Evolutionary conservation across 768 basidiomycete species (phyloP), one percentile per base, ranked within the genome.

Genomic region (Tremella yokohamensis): DNA sequence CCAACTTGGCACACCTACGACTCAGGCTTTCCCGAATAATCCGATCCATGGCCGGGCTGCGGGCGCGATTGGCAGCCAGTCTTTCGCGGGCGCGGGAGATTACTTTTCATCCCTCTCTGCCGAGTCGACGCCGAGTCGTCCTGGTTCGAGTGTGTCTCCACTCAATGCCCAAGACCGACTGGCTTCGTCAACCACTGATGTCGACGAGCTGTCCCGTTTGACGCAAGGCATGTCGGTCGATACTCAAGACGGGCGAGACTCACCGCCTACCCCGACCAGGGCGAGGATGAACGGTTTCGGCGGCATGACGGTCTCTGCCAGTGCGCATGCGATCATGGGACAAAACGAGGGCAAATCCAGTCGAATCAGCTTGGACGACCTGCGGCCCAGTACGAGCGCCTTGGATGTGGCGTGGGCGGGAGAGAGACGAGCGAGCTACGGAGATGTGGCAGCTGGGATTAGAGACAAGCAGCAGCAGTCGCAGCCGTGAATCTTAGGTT

Each of bases 1-100:
- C 11, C 57, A 53, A 8, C 54, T 72, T 8, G 68, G 59, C 3
- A 72, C 70, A 29, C 70, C 70, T 0, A 69, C 70, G 0, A 72
- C 70, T 0, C 65, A 65, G 44, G 49, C 63, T n/a, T 72, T 72
- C 63, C 67, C 70, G 1, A 57, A 42, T 15, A 58, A 60, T 26
- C 60, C 59, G 12, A 38, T 57, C 1, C 60, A 62, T 25, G 56
- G 60, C 1, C 60, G 38, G n/a, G 61, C 50, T 16, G 29, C 29
- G 11, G 54, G 51, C 34, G 44, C 56, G 8, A 37, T 51, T 16
- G 48, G 40, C 9, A 15, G 25, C 37, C 51, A 52, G 22, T 34
- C 51, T 24, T 34, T 52, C 12, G 15, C 11, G 48, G 26, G 26
- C 22, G 20, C 48, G 26, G 34, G 51, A 9, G 51, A 52, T 38